Evolutionary conservation across 176 grass and related monocot genomes (phyloP), one percentile per base, ranked within the genome.

Genomic region (Bolboschoenus planiculmis): DNA sequence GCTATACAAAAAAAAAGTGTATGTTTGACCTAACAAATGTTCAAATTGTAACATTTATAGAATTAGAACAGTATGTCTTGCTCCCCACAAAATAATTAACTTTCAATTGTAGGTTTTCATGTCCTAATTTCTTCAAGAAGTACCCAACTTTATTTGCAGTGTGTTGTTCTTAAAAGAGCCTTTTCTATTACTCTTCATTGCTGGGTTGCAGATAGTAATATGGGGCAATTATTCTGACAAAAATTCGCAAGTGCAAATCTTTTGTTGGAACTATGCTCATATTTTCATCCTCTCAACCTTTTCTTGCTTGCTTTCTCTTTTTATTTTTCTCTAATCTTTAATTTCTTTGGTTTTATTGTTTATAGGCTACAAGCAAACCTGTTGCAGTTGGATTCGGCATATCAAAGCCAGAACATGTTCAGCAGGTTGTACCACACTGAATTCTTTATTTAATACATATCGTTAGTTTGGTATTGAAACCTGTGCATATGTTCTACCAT

Each of bases 371-470:
- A 75, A 82, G 81, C 35, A 98, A 98, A 90, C 89, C 95, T 23
- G 95, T 98, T 76, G 87, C 92, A 10, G 95, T 98, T 82, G 95
- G 95, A 13, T 98, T 98, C 85, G 95, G 95, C 56, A 92, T 98
- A 82, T 98, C 95, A 0, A 93, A 86, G 58, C 86, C 95, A 44
- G 95, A 95, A 78, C 95, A 98, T 40, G 92, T 93, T 70, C 85
- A 95, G 81, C 95, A 98, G 92, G 95, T 98, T 73, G 57, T n/a
- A 50, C 11, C 23, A 81, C 54, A 62, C 27, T 23, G 9, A 63
- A 5, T 33, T 63, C 11, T 63, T 33, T 63, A 14, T 15, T 39
- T 8, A 68, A 68, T 68, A 33, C 7, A 9, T 40, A 40, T 53
- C 50, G 18, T 10, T 53, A 50, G 47, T 40, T 40, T 6, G 3